These are phyloP conservation scores for Beauveria bassiana DNA, from an alignment of 2,329 filamentous ascomycete species.

Conservation along the genomic window DNA sequence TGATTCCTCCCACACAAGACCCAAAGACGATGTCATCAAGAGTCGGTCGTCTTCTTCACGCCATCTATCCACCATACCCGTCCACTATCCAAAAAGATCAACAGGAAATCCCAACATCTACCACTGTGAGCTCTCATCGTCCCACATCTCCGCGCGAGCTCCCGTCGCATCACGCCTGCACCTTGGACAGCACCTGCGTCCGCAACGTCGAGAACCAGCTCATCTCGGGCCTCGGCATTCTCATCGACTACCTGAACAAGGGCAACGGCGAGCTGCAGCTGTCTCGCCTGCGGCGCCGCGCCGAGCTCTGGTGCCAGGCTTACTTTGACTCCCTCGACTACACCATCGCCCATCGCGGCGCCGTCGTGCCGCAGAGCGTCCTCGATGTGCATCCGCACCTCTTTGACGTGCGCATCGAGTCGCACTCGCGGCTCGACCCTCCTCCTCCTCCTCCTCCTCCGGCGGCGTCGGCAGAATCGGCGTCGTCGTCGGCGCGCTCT, in stretches of 20 bases:
- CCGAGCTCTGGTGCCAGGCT: conserved; percentile 10
- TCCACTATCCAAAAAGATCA: no score
- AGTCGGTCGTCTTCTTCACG: no score
- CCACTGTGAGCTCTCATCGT: no score
- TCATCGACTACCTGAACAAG: conserved; percentile 22
- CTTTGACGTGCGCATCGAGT: not conserved
- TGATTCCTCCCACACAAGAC: no score
- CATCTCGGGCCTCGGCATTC: conserved; percentile 16
- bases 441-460: not conserved
- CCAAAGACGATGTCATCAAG: no score
- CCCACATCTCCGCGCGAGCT: no score
- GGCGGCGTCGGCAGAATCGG: no score
- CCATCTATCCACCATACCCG: no score
- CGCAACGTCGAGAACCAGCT: not conserved
- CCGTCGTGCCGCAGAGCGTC: not conserved
- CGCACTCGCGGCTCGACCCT: not conserved
- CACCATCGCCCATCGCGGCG: not conserved
- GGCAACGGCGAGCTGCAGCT: conserved; percentile 13
- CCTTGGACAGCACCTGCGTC: not conserved
- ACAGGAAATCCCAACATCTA: no score
- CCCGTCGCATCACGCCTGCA: not conserved
- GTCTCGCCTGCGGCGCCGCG: not conserved
- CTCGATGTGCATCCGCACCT: conserved; percentile 1
- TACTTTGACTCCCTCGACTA: not conserved
- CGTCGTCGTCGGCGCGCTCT: not conserved